phyloP scores from a whole-genome alignment of 768 basidiomycete genomes.

The Tricholoma sp. region DNA sequence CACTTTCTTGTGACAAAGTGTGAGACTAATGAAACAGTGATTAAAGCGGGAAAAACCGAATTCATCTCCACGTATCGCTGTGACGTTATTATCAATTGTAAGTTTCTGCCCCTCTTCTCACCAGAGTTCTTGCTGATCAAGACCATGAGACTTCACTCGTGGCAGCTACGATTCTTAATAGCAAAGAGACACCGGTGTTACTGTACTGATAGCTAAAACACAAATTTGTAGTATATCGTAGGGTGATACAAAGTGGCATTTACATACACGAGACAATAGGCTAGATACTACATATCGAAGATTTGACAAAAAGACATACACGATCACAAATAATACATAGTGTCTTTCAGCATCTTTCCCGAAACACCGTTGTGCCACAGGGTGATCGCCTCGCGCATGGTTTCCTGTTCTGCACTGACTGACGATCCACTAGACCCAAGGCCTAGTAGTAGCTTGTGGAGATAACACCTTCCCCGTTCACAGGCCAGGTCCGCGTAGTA shows the following conservation, averaged over 20 bases:
- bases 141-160: too few relatives aligned
- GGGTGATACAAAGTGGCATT: neutral
- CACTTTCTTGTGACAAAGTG: neutral
- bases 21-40: neutral
- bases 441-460: conserved; percentile 68
- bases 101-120: too few relatives aligned
- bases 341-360: conserved; percentile 48
- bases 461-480: conserved; percentile 64
- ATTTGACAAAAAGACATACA: neutral
- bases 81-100: too few relatives aligned
- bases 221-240: too few relatives aligned
- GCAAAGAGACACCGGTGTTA: too few relatives aligned
- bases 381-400: conserved; percentile 46
- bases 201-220: too few relatives aligned
- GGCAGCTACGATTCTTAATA: too few relatives aligned
- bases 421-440: conserved; percentile 26
- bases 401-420: conserved; percentile 40
- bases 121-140: too few relatives aligned
- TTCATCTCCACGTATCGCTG: too few relatives aligned
- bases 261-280: neutral
- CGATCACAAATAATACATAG: conserved; percentile 70
- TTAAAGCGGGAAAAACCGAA: too few relatives aligned
- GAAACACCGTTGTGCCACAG: conserved; percentile 56
- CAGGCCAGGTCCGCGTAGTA: conserved; percentile 76
- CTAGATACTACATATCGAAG: neutral